These are phyloP conservation scores for Leccinum rimulosum DNA, from an alignment of 768 basidiomycete species.

Conservation along the genomic window DNA sequence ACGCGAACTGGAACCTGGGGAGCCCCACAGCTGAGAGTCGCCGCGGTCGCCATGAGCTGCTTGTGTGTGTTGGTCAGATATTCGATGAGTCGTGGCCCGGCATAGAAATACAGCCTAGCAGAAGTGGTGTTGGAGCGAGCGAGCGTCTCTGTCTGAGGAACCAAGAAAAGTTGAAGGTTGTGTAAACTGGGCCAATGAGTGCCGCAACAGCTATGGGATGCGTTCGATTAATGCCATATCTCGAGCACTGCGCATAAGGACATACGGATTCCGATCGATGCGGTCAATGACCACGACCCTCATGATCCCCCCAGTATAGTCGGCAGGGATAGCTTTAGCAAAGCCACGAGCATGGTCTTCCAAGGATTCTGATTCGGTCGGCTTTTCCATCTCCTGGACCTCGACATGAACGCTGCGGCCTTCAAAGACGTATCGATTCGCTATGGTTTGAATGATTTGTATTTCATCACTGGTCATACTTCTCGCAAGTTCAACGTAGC, in stretches of 20 bases:
- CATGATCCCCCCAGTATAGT: slow-evolving; percentile 75
- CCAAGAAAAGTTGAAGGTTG: slow-evolving; percentile 67
- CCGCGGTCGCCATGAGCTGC: slow-evolving; percentile 52
- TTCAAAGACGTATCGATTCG: slow-evolving; percentile 68
- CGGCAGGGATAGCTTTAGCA: slow-evolving; percentile 57
- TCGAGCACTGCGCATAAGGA: slow-evolving; percentile 8
- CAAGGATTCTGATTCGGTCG: slow-evolving; percentile 32
- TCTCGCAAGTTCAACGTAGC: slow-evolving; percentile 75
- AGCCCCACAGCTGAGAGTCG: slow-evolving; percentile 65
- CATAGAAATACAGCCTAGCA: slow-evolving; percentile 75
- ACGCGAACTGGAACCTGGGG: slow-evolving; percentile 69
- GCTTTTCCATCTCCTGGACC: slow-evolving; percentile 60
- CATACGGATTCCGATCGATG: slow-evolving; percentile 77
- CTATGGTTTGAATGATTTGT: slow-evolving; percentile 53
- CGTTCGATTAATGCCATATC: slow-evolving; percentile 1
- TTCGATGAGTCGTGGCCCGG: slow-evolving; percentile 72
- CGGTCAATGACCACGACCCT: slow-evolving; percentile 83
- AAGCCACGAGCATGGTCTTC: slow-evolving; percentile 50
- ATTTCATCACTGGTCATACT: slow-evolving; percentile 66
- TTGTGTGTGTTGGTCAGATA: slow-evolving; percentile 60
- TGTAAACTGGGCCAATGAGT: slow-evolving; percentile 81
- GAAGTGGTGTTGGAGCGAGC: slow-evolving; percentile 60
- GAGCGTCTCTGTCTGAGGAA: slow-evolving; percentile 66
- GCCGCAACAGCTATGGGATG: slow-evolving; percentile 62
- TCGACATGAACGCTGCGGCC: slow-evolving; percentile 69